Conservation (phyloP, 2,329 filamentous ascomycete genomes). For the Hypoxylon sp. region DNA sequence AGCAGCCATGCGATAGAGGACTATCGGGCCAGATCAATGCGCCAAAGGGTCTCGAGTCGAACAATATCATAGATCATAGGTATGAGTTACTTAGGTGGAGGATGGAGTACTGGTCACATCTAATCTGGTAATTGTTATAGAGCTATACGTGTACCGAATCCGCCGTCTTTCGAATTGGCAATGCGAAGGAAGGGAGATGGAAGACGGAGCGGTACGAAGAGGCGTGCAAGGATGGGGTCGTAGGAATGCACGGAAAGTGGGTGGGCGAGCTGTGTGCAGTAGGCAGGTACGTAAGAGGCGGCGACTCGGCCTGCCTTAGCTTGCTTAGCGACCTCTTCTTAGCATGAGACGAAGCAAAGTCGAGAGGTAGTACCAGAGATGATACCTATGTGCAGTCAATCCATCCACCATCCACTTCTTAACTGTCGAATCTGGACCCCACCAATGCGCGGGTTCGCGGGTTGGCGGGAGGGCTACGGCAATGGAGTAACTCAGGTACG, state of each 20-base stretch:
- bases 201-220: constrained; percentile 3
- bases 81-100: neutral
- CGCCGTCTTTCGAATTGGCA: constrained; percentile 10
- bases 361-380: neutral
- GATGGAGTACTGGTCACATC: neutral
- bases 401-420: neutral
- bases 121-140: neutral
- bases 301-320: neutral
- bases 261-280: neutral
- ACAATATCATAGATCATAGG: neutral
- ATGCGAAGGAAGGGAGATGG: constrained; percentile 20
- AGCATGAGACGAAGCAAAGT: neutral
- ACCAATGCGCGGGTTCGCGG: constrained; percentile 7
- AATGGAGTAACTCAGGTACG: constrained; percentile 22
- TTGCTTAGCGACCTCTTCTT: neutral
- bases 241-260: constrained; percentile 8
- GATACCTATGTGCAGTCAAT: neutral
- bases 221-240: constrained; percentile 2
- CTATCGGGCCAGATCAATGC: neutral
- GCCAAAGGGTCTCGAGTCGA: neutral
- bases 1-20: constrained; percentile 11
- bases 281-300: constrained; percentile 10
- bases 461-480: constrained; percentile 16
- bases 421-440: neutral
- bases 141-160: constrained; percentile 13